Conservation (phyloP, 2,329 filamentous ascomycete genomes). For the Akanthomyces dipterigenus region DNA sequence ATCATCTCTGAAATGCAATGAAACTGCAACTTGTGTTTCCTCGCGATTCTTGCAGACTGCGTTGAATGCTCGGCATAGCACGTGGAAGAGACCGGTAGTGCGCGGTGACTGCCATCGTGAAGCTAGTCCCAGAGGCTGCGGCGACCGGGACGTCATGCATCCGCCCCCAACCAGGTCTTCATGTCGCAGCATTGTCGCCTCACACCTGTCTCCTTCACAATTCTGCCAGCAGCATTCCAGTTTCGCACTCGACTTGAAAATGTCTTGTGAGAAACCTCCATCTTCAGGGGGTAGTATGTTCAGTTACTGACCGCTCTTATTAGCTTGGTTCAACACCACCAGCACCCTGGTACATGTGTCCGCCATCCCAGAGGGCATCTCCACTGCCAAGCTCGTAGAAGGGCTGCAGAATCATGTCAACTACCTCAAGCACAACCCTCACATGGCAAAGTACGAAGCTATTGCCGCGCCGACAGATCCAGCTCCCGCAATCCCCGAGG, state of each 20-base stretch:
- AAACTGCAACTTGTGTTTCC: neutral
- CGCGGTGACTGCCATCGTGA: neutral
- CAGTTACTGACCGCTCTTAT: neutral
- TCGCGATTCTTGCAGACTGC: neutral
- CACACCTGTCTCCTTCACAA: neutral
- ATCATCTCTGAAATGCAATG: neutral
- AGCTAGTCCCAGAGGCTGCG: neutral
- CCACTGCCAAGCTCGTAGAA: slow-evolving; percentile 31
- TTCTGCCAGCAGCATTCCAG: neutral
- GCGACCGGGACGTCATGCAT: neutral
- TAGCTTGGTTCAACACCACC: slow-evolving; percentile 37
- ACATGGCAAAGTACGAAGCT: slow-evolving; percentile 37
- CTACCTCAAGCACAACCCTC: slow-evolving; percentile 47
- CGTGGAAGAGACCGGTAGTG: neutral
- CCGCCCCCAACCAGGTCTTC: neutral
- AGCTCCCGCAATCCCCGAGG: slow-evolving; percentile 24
- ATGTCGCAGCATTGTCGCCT: neutral
- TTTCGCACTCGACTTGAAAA: neutral
- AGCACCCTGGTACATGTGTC: slow-evolving; percentile 36
- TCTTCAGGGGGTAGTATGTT: too few species aligned
- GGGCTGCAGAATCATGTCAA: slow-evolving; percentile 46
- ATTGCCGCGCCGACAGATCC: slow-evolving; percentile 24
- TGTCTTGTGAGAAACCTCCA: slow-evolving; percentile 5
- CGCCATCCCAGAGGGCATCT: slow-evolving; percentile 32
- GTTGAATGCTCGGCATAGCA: neutral